A percentile compares a stretch with the other conserved stretches of the same genome.
Evolutionary conservation across 2,329 filamentous ascomycete genomes (phyloP).

Genomic region (Pseudocercospora cruenta): DNA sequence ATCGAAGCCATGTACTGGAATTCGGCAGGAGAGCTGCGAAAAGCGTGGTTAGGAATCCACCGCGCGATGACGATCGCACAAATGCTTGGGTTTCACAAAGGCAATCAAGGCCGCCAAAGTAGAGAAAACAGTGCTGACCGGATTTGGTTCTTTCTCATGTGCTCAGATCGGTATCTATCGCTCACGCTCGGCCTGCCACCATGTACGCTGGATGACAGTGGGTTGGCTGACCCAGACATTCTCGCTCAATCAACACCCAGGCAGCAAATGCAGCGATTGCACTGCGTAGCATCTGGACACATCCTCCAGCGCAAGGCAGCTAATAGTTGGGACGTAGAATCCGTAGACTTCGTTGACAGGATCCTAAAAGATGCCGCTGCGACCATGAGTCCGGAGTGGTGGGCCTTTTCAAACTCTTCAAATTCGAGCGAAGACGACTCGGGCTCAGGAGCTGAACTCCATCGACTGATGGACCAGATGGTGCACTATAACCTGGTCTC

Average conservation of each 20-base stretch:
- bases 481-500: slow-evolving; percentile 1
- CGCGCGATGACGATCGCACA: slow-evolving; percentile 2
- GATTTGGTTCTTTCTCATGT: not conserved
- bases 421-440: not conserved
- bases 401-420: not conserved
- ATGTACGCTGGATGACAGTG: not conserved
- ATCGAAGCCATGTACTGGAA: slow-evolving; percentile 13
- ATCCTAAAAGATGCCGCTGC: not conserved
- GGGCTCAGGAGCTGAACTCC: not conserved
- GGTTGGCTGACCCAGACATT: not conserved
- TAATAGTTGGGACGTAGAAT: not conserved
- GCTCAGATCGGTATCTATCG: slow-evolving; percentile 6
- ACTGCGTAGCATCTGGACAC: not conserved
- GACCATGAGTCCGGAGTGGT: slow-evolving; percentile 3
- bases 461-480: slow-evolving; percentile 6
- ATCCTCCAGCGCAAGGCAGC: not conserved
- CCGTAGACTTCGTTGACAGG: not conserved
- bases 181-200: slow-evolving; percentile 3
- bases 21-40: not conserved
- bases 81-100: not conserved
- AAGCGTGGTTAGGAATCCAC: not conserved
- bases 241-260: not conserved
- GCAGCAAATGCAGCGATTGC: slow-evolving; percentile 1
- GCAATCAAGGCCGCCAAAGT: not conserved
- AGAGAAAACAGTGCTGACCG: not conserved